These are phyloP conservation scores for Alternaria panax DNA, from an alignment of 2,329 filamentous ascomycete species.

Conservation along the genomic window DNA sequence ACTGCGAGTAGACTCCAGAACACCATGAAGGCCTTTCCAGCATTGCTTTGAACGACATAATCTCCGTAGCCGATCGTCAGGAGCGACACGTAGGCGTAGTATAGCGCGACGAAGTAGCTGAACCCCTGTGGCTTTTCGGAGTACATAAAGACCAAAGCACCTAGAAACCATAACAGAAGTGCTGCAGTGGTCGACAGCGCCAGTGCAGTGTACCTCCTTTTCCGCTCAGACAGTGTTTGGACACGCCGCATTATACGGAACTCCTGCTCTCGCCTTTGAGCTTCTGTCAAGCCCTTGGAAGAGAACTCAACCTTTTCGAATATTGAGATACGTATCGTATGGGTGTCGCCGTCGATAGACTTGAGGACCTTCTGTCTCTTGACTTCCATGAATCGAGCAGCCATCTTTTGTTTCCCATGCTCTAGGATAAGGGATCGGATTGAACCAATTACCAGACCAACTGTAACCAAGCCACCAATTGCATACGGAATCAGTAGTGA, in stretches of 20 bases:
- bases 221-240: constrained; percentile 46
- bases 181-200: constrained; percentile 50
- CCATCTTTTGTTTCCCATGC: constrained; percentile 60
- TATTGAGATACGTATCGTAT: constrained; percentile 53
- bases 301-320: constrained; percentile 53
- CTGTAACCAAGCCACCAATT: constrained; percentile 62
- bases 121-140: constrained; percentile 57
- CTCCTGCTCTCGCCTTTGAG: constrained; percentile 57
- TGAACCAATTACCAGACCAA: constrained; percentile 64
- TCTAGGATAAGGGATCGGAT: constrained; percentile 60
- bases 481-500: constrained; percentile 63
- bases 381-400: constrained; percentile 59
- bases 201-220: constrained; percentile 52
- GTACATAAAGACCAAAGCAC: constrained; percentile 59
- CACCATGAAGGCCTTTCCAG: constrained; percentile 63
- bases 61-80: constrained; percentile 66
- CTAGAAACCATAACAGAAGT: constrained; percentile 55
- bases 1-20: constrained; percentile 64
- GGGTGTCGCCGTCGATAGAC: constrained; percentile 48
- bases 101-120: constrained; percentile 61
- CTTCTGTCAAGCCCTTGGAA: constrained; percentile 49
- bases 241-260: constrained; percentile 55
- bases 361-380: constrained; percentile 54
- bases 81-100: constrained; percentile 62
- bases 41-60: constrained; percentile 55